These are phyloP conservation scores for Calonectria pauciramosa DNA, from an alignment of 2,329 filamentous ascomycete species.

Conservation along the genomic window DNA sequence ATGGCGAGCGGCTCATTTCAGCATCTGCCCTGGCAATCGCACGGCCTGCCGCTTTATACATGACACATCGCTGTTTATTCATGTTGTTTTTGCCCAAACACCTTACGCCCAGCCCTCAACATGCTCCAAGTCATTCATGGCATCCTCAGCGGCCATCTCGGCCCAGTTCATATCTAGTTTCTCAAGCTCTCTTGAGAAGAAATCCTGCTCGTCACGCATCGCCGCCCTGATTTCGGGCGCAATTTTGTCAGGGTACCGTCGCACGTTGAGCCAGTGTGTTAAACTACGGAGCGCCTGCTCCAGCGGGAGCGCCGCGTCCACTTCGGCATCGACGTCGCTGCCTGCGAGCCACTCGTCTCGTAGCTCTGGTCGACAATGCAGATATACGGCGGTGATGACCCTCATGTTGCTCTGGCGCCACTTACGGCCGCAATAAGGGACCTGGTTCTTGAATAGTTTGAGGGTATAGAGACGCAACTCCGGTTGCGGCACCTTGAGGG, in stretches of 20 bases:
- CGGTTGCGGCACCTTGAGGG: constrained; percentile 89
- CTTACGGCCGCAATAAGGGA: constrained; percentile 97
- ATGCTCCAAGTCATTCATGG: constrained; percentile 51
- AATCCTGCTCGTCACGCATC: constrained; percentile 81
- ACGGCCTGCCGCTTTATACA: not conserved
- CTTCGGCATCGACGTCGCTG: constrained; percentile 91
- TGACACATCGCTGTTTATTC: not conserved
- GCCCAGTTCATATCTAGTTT: constrained; percentile 72
- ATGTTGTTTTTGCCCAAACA: not conserved
- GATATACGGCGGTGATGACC: constrained; percentile 96
- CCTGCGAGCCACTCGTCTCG: constrained; percentile 96
- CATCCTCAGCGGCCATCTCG: constrained; percentile 55
- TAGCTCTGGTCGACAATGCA: constrained; percentile 92
- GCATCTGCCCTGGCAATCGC: not conserved
- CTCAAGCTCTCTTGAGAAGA: constrained; percentile 83
- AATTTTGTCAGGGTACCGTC: constrained; percentile 85
- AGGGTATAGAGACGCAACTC: constrained; percentile 92
- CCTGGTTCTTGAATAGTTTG: constrained; percentile 98
- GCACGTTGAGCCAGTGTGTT: constrained; percentile 95
- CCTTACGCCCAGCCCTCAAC: constrained; percentile 45
- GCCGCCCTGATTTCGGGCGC: constrained; percentile 68
- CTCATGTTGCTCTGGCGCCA: constrained; percentile 99
- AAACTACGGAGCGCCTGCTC: constrained; percentile 91
- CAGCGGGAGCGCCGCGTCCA: constrained; percentile 91
- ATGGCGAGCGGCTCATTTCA: not conserved